These are phyloP conservation scores for Penicillium fuscoglaucum DNA, from an alignment of 2,329 filamentous ascomycete genomes.

Conservation along the genomic window DNA sequence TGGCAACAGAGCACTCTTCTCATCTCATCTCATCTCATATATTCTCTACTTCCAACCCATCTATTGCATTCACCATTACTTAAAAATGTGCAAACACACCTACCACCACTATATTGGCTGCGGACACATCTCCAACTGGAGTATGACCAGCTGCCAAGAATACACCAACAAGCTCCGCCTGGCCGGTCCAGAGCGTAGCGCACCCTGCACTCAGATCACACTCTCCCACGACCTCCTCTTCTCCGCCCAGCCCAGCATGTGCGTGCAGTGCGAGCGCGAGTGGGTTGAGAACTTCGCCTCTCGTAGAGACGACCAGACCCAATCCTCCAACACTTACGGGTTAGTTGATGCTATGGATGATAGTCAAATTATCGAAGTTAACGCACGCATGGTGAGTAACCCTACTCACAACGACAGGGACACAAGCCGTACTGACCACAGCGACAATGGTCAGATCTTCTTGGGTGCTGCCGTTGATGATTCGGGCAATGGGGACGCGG, in stretches of 20 bases:
- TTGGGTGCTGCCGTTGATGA: neutral
- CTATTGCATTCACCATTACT: neutral
- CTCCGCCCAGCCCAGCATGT: conserved; percentile 4
- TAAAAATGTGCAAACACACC: conserved; percentile 29
- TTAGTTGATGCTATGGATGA: conserved; percentile 12
- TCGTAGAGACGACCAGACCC: neutral
- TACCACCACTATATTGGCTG: conserved; percentile 31
- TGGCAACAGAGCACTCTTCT: neutral
- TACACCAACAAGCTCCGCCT: conserved; percentile 23
- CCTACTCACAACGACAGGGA: neutral
- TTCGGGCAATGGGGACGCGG: neutral
- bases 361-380: conserved; percentile 3
- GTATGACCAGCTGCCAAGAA: conserved; percentile 24
- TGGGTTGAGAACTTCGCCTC: neutral
- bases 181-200: neutral
- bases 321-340: neutral
- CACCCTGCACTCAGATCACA: conserved; percentile 8
- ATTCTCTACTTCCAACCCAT: neutral
- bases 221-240: conserved; percentile 16
- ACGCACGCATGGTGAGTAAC: conserved; percentile 7
- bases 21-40: neutral
- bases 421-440: neutral
- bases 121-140: conserved; percentile 32
- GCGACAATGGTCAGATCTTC: conserved; percentile 3
- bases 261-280: conserved; percentile 17